phyloP scores from a whole-genome alignment of 176 grass and related monocot genomes.

The Aechmea fasciata region DNA sequence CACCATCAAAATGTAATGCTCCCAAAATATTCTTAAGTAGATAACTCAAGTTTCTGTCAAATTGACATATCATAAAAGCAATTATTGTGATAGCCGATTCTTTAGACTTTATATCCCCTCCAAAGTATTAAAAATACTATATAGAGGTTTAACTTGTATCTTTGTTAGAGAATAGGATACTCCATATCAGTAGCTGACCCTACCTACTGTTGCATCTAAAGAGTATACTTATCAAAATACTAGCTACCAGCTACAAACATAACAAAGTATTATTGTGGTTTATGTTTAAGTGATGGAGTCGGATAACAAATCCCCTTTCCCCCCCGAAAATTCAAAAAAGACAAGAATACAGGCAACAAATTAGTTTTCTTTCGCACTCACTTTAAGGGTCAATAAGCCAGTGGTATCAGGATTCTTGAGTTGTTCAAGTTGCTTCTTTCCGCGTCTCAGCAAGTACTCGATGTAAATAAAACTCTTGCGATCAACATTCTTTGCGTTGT shows the following conservation, averaged over 20 bases:
- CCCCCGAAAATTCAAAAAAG: neutral
- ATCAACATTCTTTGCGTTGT: constrained; percentile 62
- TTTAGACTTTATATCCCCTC: neutral
- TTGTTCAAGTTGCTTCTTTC: constrained; percentile 85
- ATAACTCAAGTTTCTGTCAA: neutral
- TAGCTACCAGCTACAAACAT: neutral
- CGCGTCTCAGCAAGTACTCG: constrained; percentile 80
- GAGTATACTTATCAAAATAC: neutral
- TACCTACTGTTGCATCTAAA: neutral
- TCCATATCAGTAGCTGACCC: too few species aligned
- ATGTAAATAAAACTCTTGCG: constrained; percentile 86
- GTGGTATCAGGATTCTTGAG: constrained; percentile 76
- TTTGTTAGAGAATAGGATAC: too few species aligned
- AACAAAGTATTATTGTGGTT: neutral
- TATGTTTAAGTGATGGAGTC: neutral
- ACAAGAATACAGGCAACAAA: neutral
- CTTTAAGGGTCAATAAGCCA: constrained; percentile 52
- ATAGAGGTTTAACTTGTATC: too few species aligned
- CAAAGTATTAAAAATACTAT: neutral
- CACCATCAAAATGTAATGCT: neutral
- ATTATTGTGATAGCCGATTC: neutral
- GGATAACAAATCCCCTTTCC: neutral
- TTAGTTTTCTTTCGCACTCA: constrained; percentile 21
- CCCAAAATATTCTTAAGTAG: neutral
- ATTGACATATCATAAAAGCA: constrained; percentile 1